Evolutionary conservation across 805 yeast species (phyloP).

Genomic region (Cyberlindnera suaveolens): DNA sequence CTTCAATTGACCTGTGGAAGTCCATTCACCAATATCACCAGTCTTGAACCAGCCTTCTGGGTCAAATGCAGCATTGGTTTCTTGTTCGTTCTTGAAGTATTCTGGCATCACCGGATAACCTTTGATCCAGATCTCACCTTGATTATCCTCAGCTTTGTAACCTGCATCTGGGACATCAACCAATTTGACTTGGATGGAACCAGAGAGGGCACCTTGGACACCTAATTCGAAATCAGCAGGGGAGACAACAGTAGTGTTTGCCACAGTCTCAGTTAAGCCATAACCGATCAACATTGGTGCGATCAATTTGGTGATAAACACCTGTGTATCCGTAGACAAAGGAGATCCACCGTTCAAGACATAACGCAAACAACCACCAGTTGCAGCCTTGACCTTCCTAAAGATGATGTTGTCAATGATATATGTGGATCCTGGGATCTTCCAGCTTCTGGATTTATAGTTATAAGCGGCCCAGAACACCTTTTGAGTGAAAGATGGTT

Average conservation of each 20-base stretch:
- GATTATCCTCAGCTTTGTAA: conserved; percentile 80
- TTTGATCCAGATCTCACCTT: conserved; percentile 83
- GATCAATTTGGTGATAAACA: conserved; percentile 66
- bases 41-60: conserved; percentile 90
- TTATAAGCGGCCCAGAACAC: conserved; percentile 85
- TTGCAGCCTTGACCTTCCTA: conserved; percentile 85
- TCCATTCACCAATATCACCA: conserved; percentile 97
- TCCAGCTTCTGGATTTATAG: conserved; percentile 60
- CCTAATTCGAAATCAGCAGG: conserved; percentile 64
- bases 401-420: conserved; percentile 70
- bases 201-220: conserved; percentile 77
- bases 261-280: conserved; percentile 95
- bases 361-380: conserved; percentile 80
- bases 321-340: conserved; percentile 72
- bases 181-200: conserved; percentile 80
- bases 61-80: conserved; percentile 66
- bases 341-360: conserved; percentile 93
- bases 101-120: conserved; percentile 72
- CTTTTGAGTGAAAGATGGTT: conserved; percentile 63
- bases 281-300: conserved; percentile 91
- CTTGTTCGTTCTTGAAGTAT: conserved; percentile 78
- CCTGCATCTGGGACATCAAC: conserved; percentile 90
- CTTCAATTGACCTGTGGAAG: conserved; percentile 67
- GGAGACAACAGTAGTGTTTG: conserved; percentile 70
- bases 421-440: conserved; percentile 63